A percentile compares a stretch with the other conserved stretches of the same genome.
Conservation (phyloP, 106 monocot genomes). For the Dioscorea zingiberensis region DNA sequence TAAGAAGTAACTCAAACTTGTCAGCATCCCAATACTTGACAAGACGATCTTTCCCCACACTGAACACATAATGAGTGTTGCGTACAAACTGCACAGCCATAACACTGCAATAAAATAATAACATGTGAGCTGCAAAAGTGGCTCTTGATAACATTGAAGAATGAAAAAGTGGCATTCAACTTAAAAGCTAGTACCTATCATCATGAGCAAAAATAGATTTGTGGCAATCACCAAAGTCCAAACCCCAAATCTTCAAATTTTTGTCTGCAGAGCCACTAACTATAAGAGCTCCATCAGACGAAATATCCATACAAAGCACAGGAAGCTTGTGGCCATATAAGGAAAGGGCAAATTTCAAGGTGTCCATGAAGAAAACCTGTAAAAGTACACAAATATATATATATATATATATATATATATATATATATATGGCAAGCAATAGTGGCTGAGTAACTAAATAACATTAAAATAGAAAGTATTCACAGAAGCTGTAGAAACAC, state of each 20-base stretch:
- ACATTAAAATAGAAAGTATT: background rate
- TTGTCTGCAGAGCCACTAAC: slow-evolving; percentile 96
- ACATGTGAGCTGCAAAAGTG: background rate
- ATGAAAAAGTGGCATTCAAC: background rate
- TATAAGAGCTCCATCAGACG: slow-evolving; percentile 90
- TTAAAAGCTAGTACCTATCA: slow-evolving; percentile 60
- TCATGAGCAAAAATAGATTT: slow-evolving; percentile 92
- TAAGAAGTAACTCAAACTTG: slow-evolving; percentile 85
- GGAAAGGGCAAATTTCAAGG: slow-evolving; percentile 69
- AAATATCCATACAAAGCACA: slow-evolving; percentile 95
- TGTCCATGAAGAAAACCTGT: slow-evolving; percentile 84
- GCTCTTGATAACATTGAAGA: background rate
- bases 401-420: too few relatives aligned
- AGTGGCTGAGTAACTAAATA: background rate
- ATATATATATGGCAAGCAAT: background rate
- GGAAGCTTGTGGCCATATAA: slow-evolving; percentile 93
- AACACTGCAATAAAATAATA: slow-evolving; percentile 43
- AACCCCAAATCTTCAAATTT: slow-evolving; percentile 96
- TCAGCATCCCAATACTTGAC: slow-evolving; percentile 99
- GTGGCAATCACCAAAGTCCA: slow-evolving; percentile 97
- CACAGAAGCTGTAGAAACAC: too few relatives aligned
- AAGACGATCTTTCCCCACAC: slow-evolving; percentile 89
- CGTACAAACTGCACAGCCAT: slow-evolving; percentile 87
- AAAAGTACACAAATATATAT: background rate
- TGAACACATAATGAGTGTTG: slow-evolving; percentile 93